A percentile compares a stretch with the other conserved stretches of the same genome.
These are phyloP conservation scores for Mesostigma viride DNA, from an alignment of 139 green algal species.

Conservation along the genomic window DNA sequence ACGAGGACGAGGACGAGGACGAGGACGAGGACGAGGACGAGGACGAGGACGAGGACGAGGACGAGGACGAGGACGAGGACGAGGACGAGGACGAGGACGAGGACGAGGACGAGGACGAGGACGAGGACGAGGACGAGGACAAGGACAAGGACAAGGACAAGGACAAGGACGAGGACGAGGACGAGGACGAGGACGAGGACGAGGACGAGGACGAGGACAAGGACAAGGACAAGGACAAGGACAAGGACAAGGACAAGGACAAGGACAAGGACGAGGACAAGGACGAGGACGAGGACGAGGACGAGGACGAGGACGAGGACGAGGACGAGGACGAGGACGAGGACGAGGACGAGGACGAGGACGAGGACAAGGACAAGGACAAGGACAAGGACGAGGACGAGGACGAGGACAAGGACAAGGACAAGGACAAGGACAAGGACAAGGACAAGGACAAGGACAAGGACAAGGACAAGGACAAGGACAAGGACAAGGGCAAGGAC, in stretches of 20 bases:
- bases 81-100: slow-evolving; percentile 11
- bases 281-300: too few relatives aligned
- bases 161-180: not conserved
- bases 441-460: not conserved
- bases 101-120: not conserved
- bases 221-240: slow-evolving; percentile 6
- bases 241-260: slow-evolving; percentile 2
- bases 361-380: not conserved
- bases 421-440: not conserved
- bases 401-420: not conserved
- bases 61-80: slow-evolving; percentile 1
- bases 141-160: slow-evolving; percentile 10
- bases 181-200: slow-evolving; percentile 9
- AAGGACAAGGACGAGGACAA: too few relatives aligned
- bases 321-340: slow-evolving; percentile 2
- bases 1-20: slow-evolving; percentile 1
- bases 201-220: not conserved
- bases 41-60: not conserved
- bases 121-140: slow-evolving; percentile 9
- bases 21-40: slow-evolving; percentile 1
- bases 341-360: not conserved
- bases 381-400: too few relatives aligned
- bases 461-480: not conserved
- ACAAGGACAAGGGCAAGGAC: too few relatives aligned
- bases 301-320: slow-evolving; percentile 1